Base-by-base conservation (phyloP, 2,329 filamentous ascomycete genomes). In the Clarireedia paspali region DNA sequence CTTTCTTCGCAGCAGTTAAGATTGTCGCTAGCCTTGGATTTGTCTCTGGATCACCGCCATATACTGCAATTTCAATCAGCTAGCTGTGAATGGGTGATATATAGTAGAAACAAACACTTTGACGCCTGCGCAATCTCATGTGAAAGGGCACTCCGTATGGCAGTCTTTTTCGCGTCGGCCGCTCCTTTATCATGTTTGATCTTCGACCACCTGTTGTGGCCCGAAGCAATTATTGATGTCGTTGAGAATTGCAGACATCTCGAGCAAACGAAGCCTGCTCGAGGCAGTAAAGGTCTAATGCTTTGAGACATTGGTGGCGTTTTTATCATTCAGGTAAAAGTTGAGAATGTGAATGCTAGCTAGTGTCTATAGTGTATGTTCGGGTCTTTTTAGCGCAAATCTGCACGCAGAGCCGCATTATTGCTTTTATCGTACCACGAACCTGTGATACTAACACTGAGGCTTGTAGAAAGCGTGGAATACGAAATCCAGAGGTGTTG, bases 151-250 rank as follows among this genome's bases (percentile, higher is more conserved):
- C 79, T 81, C 30, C 91, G 85, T 63, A 85, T 78, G 45, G 79
- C 80, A 72, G 84, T 89, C 72, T 91, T 96, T 64, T 85, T 85
- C 57, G 79, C 80, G 71, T 99, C 94, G 57, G 85, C 87, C 59
- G 86, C 89, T 51, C 87, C 91, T 72, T 99, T 99, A 71, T 94
- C 90, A 71, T 97, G 94, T 68, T 87, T 89, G 73, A 96, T 97
- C 67, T 94, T 95, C 57, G 90, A 91, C 94, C 94, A 99, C 70
- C 91, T 88, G 72, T 87, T 96, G 73, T 96, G 91, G 14, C 91
- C 91, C 24, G 87, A 85, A 59, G 73, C 72, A 14, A 72, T 67
- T 6, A 65, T 57, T 7, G 75, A 62, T 15, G 74, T 70, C 40
- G 70, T 71, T 62, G 79, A 83, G 61, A 77, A 68, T 51, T 53